Conservation (phyloP, 2,329 filamentous ascomycete species). For the Microcyclospora tardicrescens region DNA sequence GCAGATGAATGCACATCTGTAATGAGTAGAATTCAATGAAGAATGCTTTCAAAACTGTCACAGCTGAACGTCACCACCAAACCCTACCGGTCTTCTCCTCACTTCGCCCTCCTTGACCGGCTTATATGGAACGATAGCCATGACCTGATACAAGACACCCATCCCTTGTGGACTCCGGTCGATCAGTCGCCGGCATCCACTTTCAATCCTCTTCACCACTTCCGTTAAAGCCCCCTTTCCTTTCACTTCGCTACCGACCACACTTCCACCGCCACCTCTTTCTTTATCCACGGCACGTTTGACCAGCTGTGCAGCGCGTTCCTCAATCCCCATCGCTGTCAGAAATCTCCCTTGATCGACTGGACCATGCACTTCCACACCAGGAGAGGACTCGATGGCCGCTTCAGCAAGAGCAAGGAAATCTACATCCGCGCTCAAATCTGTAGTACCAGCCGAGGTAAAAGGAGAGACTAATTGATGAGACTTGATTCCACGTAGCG, state of each 20-base stretch:
- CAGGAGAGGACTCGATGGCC: constrained; percentile 59
- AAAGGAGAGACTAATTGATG: constrained; percentile 73
- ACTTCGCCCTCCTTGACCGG: constrained; percentile 48
- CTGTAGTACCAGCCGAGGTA: constrained; percentile 64
- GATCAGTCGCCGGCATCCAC: constrained; percentile 69
- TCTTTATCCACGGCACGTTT: constrained; percentile 28
- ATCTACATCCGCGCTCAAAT: constrained; percentile 87
- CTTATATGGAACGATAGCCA: constrained; percentile 65
- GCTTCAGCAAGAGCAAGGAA: constrained; percentile 77
- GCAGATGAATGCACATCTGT: no score
- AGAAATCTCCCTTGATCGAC: constrained; percentile 76
- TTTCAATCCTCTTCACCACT: constrained; percentile 50
- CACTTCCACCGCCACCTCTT: constrained; percentile 10
- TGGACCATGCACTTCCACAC: constrained; percentile 84
- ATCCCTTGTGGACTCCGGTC: constrained; percentile 73
- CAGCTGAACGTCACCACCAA: constrained; percentile 54
- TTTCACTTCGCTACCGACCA: constrained; percentile 16
- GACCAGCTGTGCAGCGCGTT: constrained; percentile 58
- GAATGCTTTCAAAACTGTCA: constrained; percentile 4
- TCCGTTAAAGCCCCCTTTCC: constrained; percentile 31
- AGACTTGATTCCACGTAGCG: constrained; percentile 71
- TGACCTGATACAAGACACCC: constrained; percentile 87
- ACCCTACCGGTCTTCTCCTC: constrained; percentile 69
- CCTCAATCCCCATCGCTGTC: constrained; percentile 64
- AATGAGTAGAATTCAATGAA: no score